Evolutionary conservation across 2,329 filamentous ascomycete genomes (phyloP), one percentile per base, ranked within the genome.

Genomic region (Stemphylium beticola): DNA sequence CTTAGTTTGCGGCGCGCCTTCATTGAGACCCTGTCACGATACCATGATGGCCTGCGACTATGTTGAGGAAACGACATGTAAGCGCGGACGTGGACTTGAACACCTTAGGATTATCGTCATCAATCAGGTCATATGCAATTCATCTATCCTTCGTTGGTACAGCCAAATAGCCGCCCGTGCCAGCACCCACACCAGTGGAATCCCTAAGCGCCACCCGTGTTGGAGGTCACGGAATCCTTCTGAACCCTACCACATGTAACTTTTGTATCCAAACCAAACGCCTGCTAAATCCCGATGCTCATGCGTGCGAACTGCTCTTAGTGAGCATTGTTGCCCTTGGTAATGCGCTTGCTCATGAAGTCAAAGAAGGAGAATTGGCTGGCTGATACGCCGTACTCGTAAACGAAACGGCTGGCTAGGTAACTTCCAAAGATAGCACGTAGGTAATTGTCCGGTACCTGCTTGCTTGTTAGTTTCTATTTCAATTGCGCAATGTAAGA

Each of bases 321-420:
- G 40, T 52, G 55, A 46, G 55, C 24, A 15, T 44, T 33, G 29
- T 33, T 49, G 17, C 45, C 52, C 61, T 75, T 77, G 11, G 71
- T 69, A 75, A 81, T 81, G 20, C 79, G 72, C 65, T 79, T 75
- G 68, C 78, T 81, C 79, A 82, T 82, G 66, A 98, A 99, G 75
- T 96, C 92, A 78, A 96, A 99, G 83, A 99, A 99, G 34, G 93
- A 92, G 80, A 99, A 98, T 71, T 97, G 93, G 80, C 89, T 95
- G 4, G 95, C 93, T 64, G 86, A 88, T 74, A 92, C 93, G 69
- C 95, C 95, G 74, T 93, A 95, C 75, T 96, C 87, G 77, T 99
- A 99, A 36, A 99, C 92, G 75, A 99, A 99, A 38, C 95, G 89
- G 71, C 90, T 96, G 43, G 95, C 93, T 64, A 99, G 83, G 78